A percentile compares a stretch with the other conserved stretches of the same genome.
These are phyloP conservation scores for Aspergillus sclerotiicarbonarius DNA, from an alignment of 495 filamentous ascomycete species.

Conservation along the genomic window DNA sequence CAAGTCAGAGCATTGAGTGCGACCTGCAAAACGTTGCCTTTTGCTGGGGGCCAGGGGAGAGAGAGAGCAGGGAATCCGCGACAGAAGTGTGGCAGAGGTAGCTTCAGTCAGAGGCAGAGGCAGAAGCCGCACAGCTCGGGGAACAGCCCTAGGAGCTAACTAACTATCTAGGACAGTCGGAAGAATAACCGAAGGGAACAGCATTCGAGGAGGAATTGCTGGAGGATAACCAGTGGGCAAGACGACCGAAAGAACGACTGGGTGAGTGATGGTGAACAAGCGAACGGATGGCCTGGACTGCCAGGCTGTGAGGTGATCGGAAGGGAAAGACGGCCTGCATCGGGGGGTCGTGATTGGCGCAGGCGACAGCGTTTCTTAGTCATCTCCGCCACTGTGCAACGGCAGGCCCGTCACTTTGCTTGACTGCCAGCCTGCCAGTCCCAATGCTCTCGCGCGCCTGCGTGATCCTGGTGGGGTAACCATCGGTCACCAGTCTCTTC, in stretches of 20 bases:
- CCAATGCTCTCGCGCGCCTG: no score
- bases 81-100: background rate
- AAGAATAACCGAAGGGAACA: background rate
- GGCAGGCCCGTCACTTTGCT: no score
- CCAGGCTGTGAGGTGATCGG: background rate
- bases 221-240: background rate
- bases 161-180: conserved; percentile 1
- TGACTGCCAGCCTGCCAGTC: background rate
- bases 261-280: conserved; percentile 1
- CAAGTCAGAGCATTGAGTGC: conserved; percentile 18
- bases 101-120: background rate
- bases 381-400: background rate
- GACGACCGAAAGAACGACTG: conserved; percentile 13
- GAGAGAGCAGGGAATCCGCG: conserved; percentile 1
- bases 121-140: background rate
- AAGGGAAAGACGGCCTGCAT: background rate
- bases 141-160: conserved; percentile 1
- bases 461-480: no score
- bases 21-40: conserved; percentile 9
- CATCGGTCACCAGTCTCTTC: no score
- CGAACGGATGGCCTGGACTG: background rate
- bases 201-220: conserved; percentile 1
- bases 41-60: conserved; percentile 1
- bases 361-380: background rate
- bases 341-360: background rate